Base-by-base conservation (phyloP, 805 yeast species). In the Candida bentonensis region DNA sequence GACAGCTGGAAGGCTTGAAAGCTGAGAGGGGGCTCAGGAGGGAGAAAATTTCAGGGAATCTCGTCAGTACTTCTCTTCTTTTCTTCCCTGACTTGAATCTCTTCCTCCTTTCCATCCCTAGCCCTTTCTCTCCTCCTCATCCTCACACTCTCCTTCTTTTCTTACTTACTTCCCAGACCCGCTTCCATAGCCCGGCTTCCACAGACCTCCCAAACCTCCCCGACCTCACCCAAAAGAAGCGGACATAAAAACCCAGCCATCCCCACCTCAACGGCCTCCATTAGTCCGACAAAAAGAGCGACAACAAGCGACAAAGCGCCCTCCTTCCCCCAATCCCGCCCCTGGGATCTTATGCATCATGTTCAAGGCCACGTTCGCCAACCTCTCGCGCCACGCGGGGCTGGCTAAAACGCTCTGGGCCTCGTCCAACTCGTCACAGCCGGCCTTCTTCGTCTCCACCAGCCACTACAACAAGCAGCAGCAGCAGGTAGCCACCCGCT, bases 401-500 rank as follows among this genome's bases (percentile, higher is more conserved):
- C 58, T 65, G 42, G 68, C 69, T 28, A 60, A 65, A 49, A 60
- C 56, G 45, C 49, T 64, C 33, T 64, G 63, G 56, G 55, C 62
- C 21, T 47, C 64, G 15, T 49, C 63, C 22, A 43, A 53, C 5
- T 47, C 58, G 13, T 46, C 58, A 21, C 57, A 61, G 49, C 61
- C 68, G 44, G 53, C 62, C 23, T 65, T 65, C 50, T 66, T 66
- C 45, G 60, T 60, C 27, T 57, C 69, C 20, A 65, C 69, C 4
- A 62, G 59, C 23, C 67, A 64, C 45, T 58, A 62, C 41, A 57
- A 55, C 23, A 54, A 66, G 23, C 67, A 64, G 47, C 65, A 65
- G 53, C 52, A 58, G 15, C 67, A 62, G 48, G 50, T 60, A 4
- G 59, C 55, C 36, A 40, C 36, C 39, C 51, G 36, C 20, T 7